Evolutionary conservation across 768 basidiomycete genomes (phyloP).

Genomic region (Tulasnella sp.): DNA sequence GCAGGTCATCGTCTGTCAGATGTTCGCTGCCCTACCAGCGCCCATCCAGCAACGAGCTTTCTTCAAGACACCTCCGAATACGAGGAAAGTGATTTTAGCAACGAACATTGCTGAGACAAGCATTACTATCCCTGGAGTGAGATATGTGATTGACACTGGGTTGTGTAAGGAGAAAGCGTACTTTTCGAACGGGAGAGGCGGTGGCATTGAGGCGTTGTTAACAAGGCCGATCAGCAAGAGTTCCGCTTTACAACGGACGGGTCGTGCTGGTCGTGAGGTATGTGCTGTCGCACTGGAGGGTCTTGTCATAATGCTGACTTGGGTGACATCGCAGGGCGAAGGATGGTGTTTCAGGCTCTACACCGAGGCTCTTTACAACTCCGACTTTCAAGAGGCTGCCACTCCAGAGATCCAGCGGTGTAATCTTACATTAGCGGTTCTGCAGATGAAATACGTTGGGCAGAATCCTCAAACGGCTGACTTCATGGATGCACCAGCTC

Average conservation of each 20-base stretch:
- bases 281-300: no score
- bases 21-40: conserved; percentile 79
- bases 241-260: conserved; percentile 76
- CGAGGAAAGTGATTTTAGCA: conserved; percentile 85
- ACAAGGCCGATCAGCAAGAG: conserved; percentile 79
- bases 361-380: conserved; percentile 65
- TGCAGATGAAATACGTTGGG: conserved; percentile 77
- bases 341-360: conserved; percentile 90
- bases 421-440: conserved; percentile 67
- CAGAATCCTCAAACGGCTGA: conserved; percentile 72
- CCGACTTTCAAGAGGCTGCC: conserved; percentile 45
- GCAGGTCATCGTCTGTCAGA: conserved; percentile 63
- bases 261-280: conserved; percentile 92
- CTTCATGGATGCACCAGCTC: conserved; percentile 80
- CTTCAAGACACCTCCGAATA: conserved; percentile 45
- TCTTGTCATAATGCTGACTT: no score
- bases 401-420: conserved; percentile 89
- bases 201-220: conserved; percentile 77
- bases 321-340: conserved; percentile 45
- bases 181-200: conserved; percentile 54
- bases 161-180: conserved; percentile 93
- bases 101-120: conserved; percentile 98
- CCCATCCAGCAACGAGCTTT: conserved; percentile 74
- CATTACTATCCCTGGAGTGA: conserved; percentile 92
- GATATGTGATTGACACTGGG: conserved; percentile 92